Conservation (phyloP, 2,329 filamentous ascomycete species). For the Tolypocladium album region DNA sequence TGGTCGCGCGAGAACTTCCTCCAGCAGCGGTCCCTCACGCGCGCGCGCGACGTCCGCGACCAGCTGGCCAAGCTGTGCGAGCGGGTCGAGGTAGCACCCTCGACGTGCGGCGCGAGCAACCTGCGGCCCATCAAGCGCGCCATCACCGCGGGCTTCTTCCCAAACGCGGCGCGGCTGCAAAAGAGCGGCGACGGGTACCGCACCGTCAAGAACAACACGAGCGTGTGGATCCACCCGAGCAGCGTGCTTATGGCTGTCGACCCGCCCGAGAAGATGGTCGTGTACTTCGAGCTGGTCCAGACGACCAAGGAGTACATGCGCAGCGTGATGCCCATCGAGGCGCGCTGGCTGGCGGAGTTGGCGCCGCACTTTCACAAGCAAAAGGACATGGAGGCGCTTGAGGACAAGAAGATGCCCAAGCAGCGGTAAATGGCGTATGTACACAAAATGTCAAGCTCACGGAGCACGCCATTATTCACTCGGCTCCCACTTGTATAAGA, state of each 20-base stretch:
- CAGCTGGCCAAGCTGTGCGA: constrained; percentile 90
- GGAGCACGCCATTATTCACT: background rate
- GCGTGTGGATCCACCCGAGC: constrained; percentile 85
- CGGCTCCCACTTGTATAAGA: constrained; percentile 32
- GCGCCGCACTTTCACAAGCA: constrained; percentile 94
- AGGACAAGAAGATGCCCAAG: constrained; percentile 55
- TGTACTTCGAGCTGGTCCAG: constrained; percentile 76
- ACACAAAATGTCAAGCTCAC: background rate
- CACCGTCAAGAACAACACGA: constrained; percentile 81
- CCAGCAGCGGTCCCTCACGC: constrained; percentile 78
- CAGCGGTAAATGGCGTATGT: constrained; percentile 9
- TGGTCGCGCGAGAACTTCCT: constrained; percentile 93
- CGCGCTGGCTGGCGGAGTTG: constrained; percentile 77
- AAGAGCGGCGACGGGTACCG: constrained; percentile 79
- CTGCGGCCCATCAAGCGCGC: constrained; percentile 71
- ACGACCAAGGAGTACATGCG: constrained; percentile 91
- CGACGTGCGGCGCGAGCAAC: constrained; percentile 59
- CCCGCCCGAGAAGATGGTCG: constrained; percentile 68
- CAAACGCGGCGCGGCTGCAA: constrained; percentile 77
- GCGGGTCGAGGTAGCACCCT: constrained; percentile 72
- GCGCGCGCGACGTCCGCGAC: constrained; percentile 84
- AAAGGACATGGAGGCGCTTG: constrained; percentile 74
- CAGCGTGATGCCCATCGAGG: constrained; percentile 72
- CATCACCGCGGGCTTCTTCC: constrained; percentile 86
- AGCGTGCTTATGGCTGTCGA: constrained; percentile 69